These are phyloP conservation scores for Cadophora malorum DNA, from an alignment of 2,329 filamentous ascomycete genomes.

Conservation along the genomic window DNA sequence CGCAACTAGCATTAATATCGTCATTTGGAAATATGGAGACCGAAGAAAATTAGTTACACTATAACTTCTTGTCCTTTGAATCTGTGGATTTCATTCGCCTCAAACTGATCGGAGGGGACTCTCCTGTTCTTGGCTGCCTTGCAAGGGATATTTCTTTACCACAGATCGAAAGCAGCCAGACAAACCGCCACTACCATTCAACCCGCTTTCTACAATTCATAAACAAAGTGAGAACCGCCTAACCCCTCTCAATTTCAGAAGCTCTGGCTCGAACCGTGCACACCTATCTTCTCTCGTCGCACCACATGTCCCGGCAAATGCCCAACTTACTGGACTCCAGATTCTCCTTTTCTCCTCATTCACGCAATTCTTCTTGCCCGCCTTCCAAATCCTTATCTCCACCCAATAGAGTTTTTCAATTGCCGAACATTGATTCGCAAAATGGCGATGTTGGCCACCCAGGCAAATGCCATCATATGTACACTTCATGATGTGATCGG, in stretches of 20 bases:
- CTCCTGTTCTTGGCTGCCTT: not conserved
- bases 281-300: not conserved
- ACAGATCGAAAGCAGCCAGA: not conserved
- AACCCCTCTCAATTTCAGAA: not conserved
- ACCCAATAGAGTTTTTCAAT: not conserved
- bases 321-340: not conserved
- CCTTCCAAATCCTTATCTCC: not conserved
- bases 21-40: not conserved
- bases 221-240: not conserved
- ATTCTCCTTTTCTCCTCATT: not conserved
- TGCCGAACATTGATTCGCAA: not conserved
- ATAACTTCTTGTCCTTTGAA: not conserved
- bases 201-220: not conserved
- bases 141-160: not conserved
- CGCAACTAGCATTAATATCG: not conserved
- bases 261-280: not conserved
- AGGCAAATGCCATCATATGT: constrained; percentile 16
- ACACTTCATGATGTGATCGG: constrained; percentile 13
- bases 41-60: not conserved
- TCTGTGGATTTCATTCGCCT: not conserved
- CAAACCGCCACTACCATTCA: not conserved
- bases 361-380: not conserved
- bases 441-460: not conserved
- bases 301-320: not conserved
- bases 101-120: not conserved